Conservation (phyloP, 495 filamentous ascomycete species). For the Diplogelasinospora grovesii region DNA sequence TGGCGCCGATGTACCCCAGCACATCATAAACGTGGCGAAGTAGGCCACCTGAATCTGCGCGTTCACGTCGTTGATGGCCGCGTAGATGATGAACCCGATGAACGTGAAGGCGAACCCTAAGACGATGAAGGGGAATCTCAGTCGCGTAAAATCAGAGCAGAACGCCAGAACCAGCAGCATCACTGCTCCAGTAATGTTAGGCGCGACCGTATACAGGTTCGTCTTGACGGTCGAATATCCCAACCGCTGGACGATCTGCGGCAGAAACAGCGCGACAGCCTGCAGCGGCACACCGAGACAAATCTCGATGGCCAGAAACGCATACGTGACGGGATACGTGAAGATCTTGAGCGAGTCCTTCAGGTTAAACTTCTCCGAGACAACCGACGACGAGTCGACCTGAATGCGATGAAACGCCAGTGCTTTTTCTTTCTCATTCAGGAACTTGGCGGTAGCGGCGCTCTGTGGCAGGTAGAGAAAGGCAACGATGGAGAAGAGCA, state of each 20-base stretch:
- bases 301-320: constrained; percentile 61
- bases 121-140: constrained; percentile 67
- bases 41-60: constrained; percentile 57
- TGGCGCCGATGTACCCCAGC: constrained; percentile 56
- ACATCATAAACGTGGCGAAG: constrained; percentile 78
- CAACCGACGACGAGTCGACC: constrained; percentile 62
- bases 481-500: constrained; percentile 58
- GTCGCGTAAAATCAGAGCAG: constrained; percentile 53
- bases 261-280: constrained; percentile 63
- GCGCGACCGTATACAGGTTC: constrained; percentile 71
- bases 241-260: constrained; percentile 62
- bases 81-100: constrained; percentile 68
- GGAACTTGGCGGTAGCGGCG: constrained; percentile 56
- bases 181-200: constrained; percentile 60
- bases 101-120: constrained; percentile 68
- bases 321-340: constrained; percentile 54
- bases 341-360: constrained; percentile 58
- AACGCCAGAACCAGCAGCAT: constrained; percentile 67
- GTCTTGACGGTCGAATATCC: constrained; percentile 61
- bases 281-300: constrained; percentile 73
- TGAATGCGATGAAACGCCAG: constrained; percentile 70
- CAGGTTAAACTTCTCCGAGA: constrained; percentile 63
- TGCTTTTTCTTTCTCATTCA: constrained; percentile 57
- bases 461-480: constrained; percentile 63
- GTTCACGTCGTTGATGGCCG: constrained; percentile 55